Evolutionary conservation across 1,284 basidiomycete species (phyloP).

Genomic region (Pterulicium gracile): DNA sequence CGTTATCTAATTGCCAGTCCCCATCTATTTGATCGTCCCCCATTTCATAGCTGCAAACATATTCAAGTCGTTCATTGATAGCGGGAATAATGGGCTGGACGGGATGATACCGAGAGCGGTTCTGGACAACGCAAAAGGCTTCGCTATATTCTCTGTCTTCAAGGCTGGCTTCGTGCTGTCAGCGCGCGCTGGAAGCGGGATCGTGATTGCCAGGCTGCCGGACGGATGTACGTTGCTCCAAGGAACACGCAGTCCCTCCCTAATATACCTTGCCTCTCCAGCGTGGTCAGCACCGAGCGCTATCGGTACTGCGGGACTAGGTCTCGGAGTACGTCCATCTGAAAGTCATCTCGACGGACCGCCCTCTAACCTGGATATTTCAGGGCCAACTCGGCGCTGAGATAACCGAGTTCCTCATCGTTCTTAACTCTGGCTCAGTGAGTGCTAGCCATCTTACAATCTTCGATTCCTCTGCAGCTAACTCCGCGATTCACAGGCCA

Average conservation of each 20-base stretch:
- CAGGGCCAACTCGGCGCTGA: slow-evolving; percentile 46
- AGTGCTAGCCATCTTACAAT: slow-evolving; percentile 20
- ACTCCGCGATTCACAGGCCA: slow-evolving; percentile 29
- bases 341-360: background rate
- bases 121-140: slow-evolving; percentile 71
- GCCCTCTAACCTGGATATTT: background rate
- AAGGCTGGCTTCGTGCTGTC: slow-evolving; percentile 75
- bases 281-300: slow-evolving; percentile 93
- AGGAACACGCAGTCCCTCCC: slow-evolving; percentile 2
- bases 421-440: slow-evolving; percentile 77
- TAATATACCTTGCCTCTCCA: slow-evolving; percentile 19
- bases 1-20: too few species aligned
- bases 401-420: slow-evolving; percentile 91
- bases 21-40: too few species aligned
- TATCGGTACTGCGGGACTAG: slow-evolving; percentile 90
- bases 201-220: slow-evolving; percentile 82
- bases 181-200: slow-evolving; percentile 77
- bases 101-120: slow-evolving; percentile 62
- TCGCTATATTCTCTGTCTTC: slow-evolving; percentile 75
- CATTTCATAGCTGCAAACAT: slow-evolving; percentile 6
- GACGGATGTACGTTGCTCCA: slow-evolving; percentile 62
- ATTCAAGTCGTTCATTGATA: slow-evolving; percentile 66
- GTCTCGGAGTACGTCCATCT: slow-evolving; percentile 68
- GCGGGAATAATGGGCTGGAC: slow-evolving; percentile 61
- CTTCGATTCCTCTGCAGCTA: slow-evolving; percentile 11